Evolutionary conservation across 352 stramenopile species (phyloP), one percentile per base, ranked within the genome.

Genomic region (Pythium aristosporum): DNA sequence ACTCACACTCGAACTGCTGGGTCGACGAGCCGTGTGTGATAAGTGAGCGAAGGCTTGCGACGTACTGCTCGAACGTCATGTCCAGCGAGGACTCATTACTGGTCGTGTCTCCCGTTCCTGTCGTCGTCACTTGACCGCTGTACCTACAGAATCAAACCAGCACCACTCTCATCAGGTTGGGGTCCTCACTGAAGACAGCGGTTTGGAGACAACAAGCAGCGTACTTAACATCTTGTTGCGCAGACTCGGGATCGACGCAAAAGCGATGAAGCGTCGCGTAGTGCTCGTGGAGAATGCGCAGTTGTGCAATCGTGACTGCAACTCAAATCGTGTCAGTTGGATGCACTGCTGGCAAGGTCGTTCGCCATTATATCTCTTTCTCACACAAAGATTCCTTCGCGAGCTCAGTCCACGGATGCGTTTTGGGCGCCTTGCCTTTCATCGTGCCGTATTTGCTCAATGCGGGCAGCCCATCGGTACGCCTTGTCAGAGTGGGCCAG

Each of bases 1-100:
- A 64, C 79, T 2, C 65, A 91, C 81, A 90, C 37, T 85, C 68
- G 39, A 87, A 88, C 50, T 88, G 79, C 53, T 90, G 77, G 1
- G 43, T 21, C 2, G 69, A 36, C 0, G 71, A 74, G 15, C 81
- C 81, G 39, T 74, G 70, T 6, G 78, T 61, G 37, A 86, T 75
- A 7, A 90, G 59, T 5, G 76, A 77, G 39, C 61, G 74, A 0
- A 88, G 46, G 6, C 71, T 74, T 0, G 75, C 28, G 41, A 74
- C 85, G 34, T 88, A 90, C 34, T 88, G 79, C 34, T 79, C 72
- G 30, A 90, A 85, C 0, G 75, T 74, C 3, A 88, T 56, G 10
- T 54, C 58, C 4, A 63, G 21, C 2, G 65, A 64, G 0, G 52
- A 49, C 4, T 69, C 62, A 10, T 13, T 63, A 6, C 28, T 49